A percentile compares a stretch with the other conserved stretches of the same genome.
Conservation (phyloP, 352 stramenopile species). For the Lagenidium giganteum region DNA sequence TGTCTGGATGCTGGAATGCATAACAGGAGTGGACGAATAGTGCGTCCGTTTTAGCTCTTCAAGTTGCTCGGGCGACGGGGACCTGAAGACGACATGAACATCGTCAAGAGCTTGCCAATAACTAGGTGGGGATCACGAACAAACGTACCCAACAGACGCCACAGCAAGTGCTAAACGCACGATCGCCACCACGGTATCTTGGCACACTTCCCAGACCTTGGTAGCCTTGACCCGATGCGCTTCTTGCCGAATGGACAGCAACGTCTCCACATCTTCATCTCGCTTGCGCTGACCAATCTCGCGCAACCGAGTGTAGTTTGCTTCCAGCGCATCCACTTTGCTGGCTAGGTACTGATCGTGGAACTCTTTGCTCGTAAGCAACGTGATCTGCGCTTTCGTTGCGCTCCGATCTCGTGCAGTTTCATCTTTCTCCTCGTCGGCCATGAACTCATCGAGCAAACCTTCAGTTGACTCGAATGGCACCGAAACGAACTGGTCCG, state of each 20-base stretch:
- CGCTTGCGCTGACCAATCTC: conserved; percentile 26
- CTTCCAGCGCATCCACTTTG: conserved; percentile 37
- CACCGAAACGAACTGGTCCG: too few relatives aligned
- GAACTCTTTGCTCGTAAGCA: too few relatives aligned
- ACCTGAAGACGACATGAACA: too few relatives aligned
- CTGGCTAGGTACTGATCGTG: conserved; percentile 34
- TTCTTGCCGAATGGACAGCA: conserved; percentile 25
- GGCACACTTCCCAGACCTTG: conserved; percentile 16
- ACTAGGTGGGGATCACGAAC: too few relatives aligned
- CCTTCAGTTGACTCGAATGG: conserved; percentile 4
- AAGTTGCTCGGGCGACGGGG: too few relatives aligned
- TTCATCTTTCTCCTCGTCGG: conserved; percentile 1
- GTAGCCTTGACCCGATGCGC: conserved; percentile 17
- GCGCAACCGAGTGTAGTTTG: conserved; percentile 37
- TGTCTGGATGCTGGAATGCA: too few relatives aligned
- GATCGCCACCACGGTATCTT: conserved; percentile 5
- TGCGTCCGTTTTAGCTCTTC: too few relatives aligned
- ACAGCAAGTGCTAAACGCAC: conserved; percentile 1
- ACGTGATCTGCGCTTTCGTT: too few relatives aligned
- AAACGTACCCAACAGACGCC: conserved; percentile 2
- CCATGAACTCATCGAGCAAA: conserved; percentile 1
- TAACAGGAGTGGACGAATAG: too few relatives aligned
- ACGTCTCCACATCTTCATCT: conserved; percentile 24
- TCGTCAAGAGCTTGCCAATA: too few relatives aligned
- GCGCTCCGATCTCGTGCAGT: too few relatives aligned